A percentile compares a stretch with the other conserved stretches of the same genome.
Evolutionary conservation across 139 green algal genomes (phyloP).

Genomic region (Volvox africanus): DNA sequence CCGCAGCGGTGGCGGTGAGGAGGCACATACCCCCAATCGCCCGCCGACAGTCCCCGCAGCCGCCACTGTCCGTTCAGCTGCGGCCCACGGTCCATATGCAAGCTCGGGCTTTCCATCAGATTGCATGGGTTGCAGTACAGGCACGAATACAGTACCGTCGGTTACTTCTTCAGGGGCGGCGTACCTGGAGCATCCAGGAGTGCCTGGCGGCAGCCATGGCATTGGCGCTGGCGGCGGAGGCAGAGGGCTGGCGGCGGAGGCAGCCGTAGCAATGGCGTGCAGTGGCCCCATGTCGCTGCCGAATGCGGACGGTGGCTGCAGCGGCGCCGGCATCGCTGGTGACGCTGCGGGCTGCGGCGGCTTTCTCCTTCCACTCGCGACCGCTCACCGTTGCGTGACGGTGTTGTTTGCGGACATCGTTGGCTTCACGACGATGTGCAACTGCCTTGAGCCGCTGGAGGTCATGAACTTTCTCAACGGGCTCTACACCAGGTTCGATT

Average conservation of each 20-base stretch:
- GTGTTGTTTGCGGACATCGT: slow-evolving; percentile 47
- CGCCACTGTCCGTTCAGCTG: no score
- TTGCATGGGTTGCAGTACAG: no score
- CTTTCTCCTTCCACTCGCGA: not conserved
- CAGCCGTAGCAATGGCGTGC: not conserved
- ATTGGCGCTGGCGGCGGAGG: not conserved
- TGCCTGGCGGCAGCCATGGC: not conserved
- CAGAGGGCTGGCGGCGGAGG: not conserved
- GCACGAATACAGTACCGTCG: no score
- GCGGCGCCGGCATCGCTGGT: not conserved
- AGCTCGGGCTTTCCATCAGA: no score
- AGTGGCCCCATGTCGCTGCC: not conserved
- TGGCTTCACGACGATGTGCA: slow-evolving; percentile 52
- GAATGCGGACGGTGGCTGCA: not conserved
- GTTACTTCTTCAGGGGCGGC: no score
- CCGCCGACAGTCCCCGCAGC: no score
- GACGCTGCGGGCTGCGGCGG: no score
- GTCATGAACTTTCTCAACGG: slow-evolving; percentile 56
- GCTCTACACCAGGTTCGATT: slow-evolving; percentile 41
- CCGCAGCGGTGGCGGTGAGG: not conserved
- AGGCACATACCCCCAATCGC: no score
- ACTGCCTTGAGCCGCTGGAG: not conserved
- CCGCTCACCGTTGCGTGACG: slow-evolving; percentile 26
- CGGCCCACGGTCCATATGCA: no score
- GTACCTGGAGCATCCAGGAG: no score